A percentile compares a stretch with the other conserved stretches of the same genome.
phyloP scores from a whole-genome alignment of 1,284 basidiomycete genomes.

The Irpex sp. region DNA sequence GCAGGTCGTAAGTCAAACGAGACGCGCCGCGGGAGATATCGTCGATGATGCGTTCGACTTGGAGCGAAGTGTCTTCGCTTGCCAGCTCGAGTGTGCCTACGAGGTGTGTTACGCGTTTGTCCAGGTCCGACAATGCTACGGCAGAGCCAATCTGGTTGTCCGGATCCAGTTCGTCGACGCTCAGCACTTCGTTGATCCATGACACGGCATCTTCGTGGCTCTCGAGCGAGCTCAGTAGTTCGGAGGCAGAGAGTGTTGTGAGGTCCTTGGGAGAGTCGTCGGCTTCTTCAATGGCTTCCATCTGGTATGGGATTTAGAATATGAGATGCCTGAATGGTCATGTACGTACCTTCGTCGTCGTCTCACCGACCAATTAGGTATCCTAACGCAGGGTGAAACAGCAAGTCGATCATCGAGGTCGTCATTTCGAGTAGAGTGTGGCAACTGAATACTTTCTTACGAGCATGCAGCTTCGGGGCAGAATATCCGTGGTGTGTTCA shows the following conservation, averaged over 20 bases:
- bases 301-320: neutral
- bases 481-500: neutral
- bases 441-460: neutral
- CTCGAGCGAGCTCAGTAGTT: slow-evolving; percentile 23
- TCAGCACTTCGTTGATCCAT: slow-evolving; percentile 61
- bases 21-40: slow-evolving; percentile 88
- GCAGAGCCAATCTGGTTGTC: neutral
- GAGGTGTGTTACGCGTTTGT: slow-evolving; percentile 71
- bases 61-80: slow-evolving; percentile 80
- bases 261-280: neutral
- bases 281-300: slow-evolving; percentile 8
- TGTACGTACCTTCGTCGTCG: neutral
- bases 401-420: neutral
- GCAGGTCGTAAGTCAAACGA: slow-evolving; percentile 87
- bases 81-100: slow-evolving; percentile 77
- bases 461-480: neutral
- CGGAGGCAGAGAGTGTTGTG: neutral
- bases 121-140: slow-evolving; percentile 63
- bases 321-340: neutral
- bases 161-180: slow-evolving; percentile 10
- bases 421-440: neutral
- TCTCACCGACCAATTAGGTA: neutral
- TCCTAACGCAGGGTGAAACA: neutral
- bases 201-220: slow-evolving; percentile 42
- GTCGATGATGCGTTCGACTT: slow-evolving; percentile 84